Conservation (phyloP, 2,329 filamentous ascomycete species). For the Knufia fluminis region DNA sequence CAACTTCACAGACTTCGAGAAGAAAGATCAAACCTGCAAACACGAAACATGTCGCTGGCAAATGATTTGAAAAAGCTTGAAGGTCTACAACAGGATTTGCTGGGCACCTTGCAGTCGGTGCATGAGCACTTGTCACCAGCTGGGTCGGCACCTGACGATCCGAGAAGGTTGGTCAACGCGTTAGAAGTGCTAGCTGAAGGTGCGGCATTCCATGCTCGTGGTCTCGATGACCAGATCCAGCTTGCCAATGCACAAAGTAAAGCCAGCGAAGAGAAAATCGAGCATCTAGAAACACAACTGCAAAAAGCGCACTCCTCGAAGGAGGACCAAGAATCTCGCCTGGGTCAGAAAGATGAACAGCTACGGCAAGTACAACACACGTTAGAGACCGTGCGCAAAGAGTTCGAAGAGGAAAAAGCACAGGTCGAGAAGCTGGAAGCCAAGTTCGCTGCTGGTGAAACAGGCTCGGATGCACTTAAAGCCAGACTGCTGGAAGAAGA, state of each 20-base stretch:
- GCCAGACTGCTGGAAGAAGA: constrained; percentile 70
- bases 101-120: constrained; percentile 49
- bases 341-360: constrained; percentile 47
- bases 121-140: constrained; percentile 50
- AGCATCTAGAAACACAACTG: constrained; percentile 43
- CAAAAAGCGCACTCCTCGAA: constrained; percentile 31
- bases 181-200: constrained; percentile 51
- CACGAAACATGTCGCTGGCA: constrained; percentile 39
- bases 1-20: constrained; percentile 50
- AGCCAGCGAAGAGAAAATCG: constrained; percentile 46
- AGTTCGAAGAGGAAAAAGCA: constrained; percentile 56
- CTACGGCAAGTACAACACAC: constrained; percentile 41
- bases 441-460: constrained; percentile 73
- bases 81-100: constrained; percentile 44
- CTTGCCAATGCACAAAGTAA: constrained; percentile 57
- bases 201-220: constrained; percentile 50
- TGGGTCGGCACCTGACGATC: constrained; percentile 46
- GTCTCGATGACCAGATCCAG: constrained; percentile 50
- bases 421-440: constrained; percentile 60
- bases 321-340: constrained; percentile 39
- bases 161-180: constrained; percentile 50
- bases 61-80: constrained; percentile 45
- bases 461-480: constrained; percentile 68
- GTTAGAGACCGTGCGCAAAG: constrained; percentile 37
- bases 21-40: constrained; percentile 31